Base-by-base conservation (phyloP, 2,329 filamentous ascomycete genomes). In the Paraphoma sp. region DNA sequence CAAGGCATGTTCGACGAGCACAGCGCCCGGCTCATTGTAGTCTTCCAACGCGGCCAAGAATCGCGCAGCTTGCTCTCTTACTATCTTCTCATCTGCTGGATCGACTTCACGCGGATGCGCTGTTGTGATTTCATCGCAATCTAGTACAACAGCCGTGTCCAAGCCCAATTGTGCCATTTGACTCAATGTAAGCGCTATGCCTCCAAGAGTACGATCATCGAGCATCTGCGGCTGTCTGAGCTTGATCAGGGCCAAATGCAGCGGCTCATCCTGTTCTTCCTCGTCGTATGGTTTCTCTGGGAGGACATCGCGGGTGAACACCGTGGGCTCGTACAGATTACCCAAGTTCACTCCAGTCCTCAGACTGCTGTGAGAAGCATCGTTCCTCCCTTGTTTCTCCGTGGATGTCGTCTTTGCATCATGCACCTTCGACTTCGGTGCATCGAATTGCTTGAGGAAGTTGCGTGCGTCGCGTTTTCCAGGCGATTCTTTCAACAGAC, bases 391-490 rank as follows among this genome's bases (percentile, higher is more conserved):
- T 52, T 59, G 59, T 40, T 65, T 63, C 10, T 45, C 45, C n/a
- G 59, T 58, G 3, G 56, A 41, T 1, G 59, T 18, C 16, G 57
- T 33, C n/a, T 41, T 54, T n/a, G 40, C 50, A 17, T 61, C 58
- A 4, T 42, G 45, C 56, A 66, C 67, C 14, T 67, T 68, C 16
- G 71, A 57, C 14, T 68, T 68, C 16, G 72, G 59, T 12, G 63
- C 58, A 46, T 87, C 88, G 74, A 97, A 96, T 59, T 92, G 93
- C 66, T 95, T 90, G 14, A 99, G 84, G 72, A 97, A 99, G 38
- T 91, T 88, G 76, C 91, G 93, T 46, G 93, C 93, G 79, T 99
- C 95, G 68, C 95, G 88, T 77, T 93, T 96, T 0, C 94, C 97
- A 6, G 93, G 91, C 10, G 93, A 92, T 16, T 93, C 92, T 69